Percentiles rank a stretch among this genome's conserved stretches.
phyloP scores from a whole-genome alignment of 1,139 yeast species.

The Geotrichum klebahnii region DNA sequence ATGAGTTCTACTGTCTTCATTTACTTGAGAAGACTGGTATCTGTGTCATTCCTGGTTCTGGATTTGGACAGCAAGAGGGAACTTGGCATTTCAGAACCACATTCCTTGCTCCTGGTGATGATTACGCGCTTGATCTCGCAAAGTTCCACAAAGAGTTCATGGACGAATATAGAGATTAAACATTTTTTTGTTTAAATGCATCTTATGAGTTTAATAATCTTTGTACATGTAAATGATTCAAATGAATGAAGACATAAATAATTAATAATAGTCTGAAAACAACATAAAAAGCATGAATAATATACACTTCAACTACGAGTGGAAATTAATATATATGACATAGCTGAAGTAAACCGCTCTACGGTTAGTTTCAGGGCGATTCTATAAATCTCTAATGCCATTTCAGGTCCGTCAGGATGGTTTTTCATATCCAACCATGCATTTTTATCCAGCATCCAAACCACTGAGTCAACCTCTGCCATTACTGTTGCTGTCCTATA shows the following conservation, averaged over 20 bases:
- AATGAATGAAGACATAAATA: too few species aligned
- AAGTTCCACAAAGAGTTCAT: slow-evolving; percentile 71
- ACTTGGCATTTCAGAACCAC: slow-evolving; percentile 94
- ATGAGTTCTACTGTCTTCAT: slow-evolving; percentile 81
- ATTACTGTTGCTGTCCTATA: slow-evolving; percentile 40
- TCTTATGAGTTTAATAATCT: too few species aligned
- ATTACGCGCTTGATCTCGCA: slow-evolving; percentile 76
- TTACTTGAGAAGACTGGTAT: slow-evolving; percentile 86
- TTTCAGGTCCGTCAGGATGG: slow-evolving; percentile 46
- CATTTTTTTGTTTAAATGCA: too few species aligned
- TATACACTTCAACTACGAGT: too few species aligned
- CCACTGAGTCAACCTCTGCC: slow-evolving; percentile 54
- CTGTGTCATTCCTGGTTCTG: slow-evolving; percentile 95
- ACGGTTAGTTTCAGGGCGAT: slow-evolving; percentile 63
- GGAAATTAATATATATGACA: slow-evolving; percentile 36
- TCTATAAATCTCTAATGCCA: slow-evolving; percentile 65
- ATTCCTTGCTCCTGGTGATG: slow-evolving; percentile 89
- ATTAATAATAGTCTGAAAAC: too few species aligned
- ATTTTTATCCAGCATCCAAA: slow-evolving; percentile 64
- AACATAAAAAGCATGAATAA: too few species aligned
- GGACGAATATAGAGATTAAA: slow-evolving; percentile 45
- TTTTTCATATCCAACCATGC: slow-evolving; percentile 45
- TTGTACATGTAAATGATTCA: too few species aligned
- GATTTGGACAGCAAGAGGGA: slow-evolving; percentile 86
- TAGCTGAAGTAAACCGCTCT: slow-evolving; percentile 57